Evolutionary conservation across 805 yeast genomes (phyloP).

Genomic region (Phaffomyces antillensis): DNA sequence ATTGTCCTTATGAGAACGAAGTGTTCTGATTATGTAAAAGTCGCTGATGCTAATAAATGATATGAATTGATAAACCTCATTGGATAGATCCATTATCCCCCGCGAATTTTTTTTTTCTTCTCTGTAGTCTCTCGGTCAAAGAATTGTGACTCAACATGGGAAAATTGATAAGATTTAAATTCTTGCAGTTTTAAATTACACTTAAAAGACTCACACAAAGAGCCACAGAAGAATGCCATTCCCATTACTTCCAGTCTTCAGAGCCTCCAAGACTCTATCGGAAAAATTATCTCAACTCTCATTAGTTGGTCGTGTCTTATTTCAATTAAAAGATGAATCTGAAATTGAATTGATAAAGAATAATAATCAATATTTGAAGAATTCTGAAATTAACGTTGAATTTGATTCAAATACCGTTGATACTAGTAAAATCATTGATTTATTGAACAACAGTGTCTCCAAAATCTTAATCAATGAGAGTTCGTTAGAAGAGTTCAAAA

Average conservation of each 20-base stretch:
- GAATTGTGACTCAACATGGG: background rate
- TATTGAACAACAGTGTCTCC: conserved; percentile 57
- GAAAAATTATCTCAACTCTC: conserved; percentile 12
- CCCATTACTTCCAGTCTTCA: conserved; percentile 31
- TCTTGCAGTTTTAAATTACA: background rate
- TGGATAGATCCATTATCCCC: background rate
- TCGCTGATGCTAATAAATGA: too few species aligned
- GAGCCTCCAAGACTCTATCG: conserved; percentile 5
- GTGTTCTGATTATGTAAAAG: conserved; percentile 10
- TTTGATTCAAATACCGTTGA: conserved; percentile 18
- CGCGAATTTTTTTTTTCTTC: background rate
- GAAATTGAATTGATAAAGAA: conserved; percentile 15
- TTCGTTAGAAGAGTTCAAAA: conserved; percentile 27
- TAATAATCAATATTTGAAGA: conserved; percentile 9
- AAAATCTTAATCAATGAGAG: conserved; percentile 33
- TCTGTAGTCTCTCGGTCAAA: background rate
- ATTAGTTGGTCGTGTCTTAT: conserved; percentile 23
- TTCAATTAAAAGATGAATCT: conserved; percentile 17
- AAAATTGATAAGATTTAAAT: background rate
- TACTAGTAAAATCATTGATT: conserved; percentile 39
- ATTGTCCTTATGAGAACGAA: conserved; percentile 67
- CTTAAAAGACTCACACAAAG: background rate
- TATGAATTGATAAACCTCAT: too few species aligned
- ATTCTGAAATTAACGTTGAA: conserved; percentile 22
- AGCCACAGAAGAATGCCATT: conserved; percentile 25